A percentile compares a stretch with the other conserved stretches of the same genome.
phyloP scores from a whole-genome alignment of 176 grass and related monocot genomes.

The Puya raimondii region DNA sequence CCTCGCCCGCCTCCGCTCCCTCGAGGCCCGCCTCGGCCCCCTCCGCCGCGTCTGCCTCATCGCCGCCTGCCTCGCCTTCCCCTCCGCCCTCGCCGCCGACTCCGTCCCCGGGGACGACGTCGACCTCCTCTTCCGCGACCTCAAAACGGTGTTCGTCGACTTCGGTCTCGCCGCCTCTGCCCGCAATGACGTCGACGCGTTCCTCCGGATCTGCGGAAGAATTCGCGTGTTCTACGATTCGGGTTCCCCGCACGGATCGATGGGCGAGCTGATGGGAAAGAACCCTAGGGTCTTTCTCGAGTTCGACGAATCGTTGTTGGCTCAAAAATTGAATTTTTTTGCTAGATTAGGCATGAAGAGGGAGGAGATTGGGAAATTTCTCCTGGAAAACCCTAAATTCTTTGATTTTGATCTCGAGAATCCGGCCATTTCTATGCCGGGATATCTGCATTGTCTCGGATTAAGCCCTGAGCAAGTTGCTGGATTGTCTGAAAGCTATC shows the following conservation, averaged over 20 bases:
- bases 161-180: constrained; percentile 25
- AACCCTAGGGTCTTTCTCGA: constrained; percentile 57
- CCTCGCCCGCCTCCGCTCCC: constrained; percentile 31
- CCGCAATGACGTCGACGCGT: constrained; percentile 62
- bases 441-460: constrained; percentile 43
- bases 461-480: constrained; percentile 28
- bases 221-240: constrained; percentile 62
- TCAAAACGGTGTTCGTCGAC: constrained; percentile 27
- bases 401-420: constrained; percentile 52
- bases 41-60: constrained; percentile 41
- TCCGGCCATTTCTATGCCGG: constrained; percentile 48
- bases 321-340: constrained; percentile 54
- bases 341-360: constrained; percentile 43
- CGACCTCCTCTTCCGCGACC: constrained; percentile 39
- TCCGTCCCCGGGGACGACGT: constrained; percentile 18
- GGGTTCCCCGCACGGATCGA: constrained; percentile 36
- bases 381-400: constrained; percentile 43
- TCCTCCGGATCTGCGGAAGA: constrained; percentile 43
- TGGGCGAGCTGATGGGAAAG: constrained; percentile 38
- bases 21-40: constrained; percentile 30
- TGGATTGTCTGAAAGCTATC: constrained; percentile 23
- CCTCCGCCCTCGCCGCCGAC: constrained; percentile 27
- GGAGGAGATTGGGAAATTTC: constrained; percentile 41
- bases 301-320: constrained; percentile 33
- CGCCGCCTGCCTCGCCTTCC: constrained; percentile 59